These are phyloP conservation scores for Tephrocybe sp. DNA, from an alignment of 768 basidiomycete species.

Conservation along the genomic window DNA sequence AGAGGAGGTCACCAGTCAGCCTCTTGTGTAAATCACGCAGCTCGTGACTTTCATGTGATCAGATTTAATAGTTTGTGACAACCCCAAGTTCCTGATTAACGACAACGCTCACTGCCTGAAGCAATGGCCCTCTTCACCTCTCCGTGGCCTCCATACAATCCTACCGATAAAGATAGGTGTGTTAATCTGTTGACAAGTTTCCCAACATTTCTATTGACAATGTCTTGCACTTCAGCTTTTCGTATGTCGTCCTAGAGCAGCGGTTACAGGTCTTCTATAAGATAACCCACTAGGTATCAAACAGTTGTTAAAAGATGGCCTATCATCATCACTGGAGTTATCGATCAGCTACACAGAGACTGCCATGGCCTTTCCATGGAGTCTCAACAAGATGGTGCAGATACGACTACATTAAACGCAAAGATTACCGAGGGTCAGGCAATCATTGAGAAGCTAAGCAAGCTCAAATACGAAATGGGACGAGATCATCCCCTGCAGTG, in stretches of 20 bases:
- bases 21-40: background rate
- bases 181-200: conserved; percentile 11
- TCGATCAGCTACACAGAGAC: conserved; percentile 70
- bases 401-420: conserved; percentile 25
- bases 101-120: too few relatives aligned
- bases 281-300: conserved; percentile 52
- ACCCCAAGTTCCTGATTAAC: background rate
- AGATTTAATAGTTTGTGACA: too few relatives aligned
- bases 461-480: conserved; percentile 88
- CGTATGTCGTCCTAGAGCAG: conserved; percentile 39
- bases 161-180: conserved; percentile 64
- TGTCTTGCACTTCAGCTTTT: conserved; percentile 45
- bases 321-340: conserved; percentile 76
- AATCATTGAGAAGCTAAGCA: conserved; percentile 71
- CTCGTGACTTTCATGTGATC: conserved; percentile 9
- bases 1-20: background rate
- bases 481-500: conserved; percentile 70
- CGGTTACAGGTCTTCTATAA: background rate
- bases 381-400: conserved; percentile 22
- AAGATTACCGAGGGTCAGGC: conserved; percentile 72
- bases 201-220: background rate
- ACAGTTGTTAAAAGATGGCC: conserved; percentile 82
- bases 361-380: conserved; percentile 60
- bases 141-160: conserved; percentile 71
- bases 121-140: conserved; percentile 35